Evolutionary conservation across 108 stramenopile genomes (phyloP), one percentile per base, ranked within the genome.

Genomic region (Nitzschia inconspicua): DNA sequence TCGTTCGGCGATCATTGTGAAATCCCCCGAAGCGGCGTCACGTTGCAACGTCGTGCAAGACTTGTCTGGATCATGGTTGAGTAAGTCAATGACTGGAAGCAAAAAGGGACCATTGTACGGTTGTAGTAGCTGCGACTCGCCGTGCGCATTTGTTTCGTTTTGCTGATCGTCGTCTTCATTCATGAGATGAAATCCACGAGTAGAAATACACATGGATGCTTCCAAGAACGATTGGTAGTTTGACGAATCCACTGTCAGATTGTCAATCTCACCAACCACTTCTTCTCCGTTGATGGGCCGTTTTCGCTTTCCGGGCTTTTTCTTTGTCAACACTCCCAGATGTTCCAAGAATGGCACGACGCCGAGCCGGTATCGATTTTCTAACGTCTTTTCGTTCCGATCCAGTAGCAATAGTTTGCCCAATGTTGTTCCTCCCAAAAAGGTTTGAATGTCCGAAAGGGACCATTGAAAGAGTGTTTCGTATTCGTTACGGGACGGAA

Each of bases 11-110:
- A 65, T 35, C 86, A 93, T 89, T 4, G 57, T 37, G 65, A 89
- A 89, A 20, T 56, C 77, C 4, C 69, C 65, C 0, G 48, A 46
- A 14, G 47, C 47, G 10, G 32, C 30, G 31, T 74, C 64, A 37
- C 72, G 39, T 23, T 70, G 77, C 46, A 93, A 44, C 3, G 86
- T 88, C 0, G 92, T 93, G 47, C 72, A 78, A 14, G 70, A 57
- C 19, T 49, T 51, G 2, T 69, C 39, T 2, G 82, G 34, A 66
- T 79, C 57, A 31, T 93, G 91, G 66, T 93, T 93, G 34, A 93
- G 68, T 26, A 93, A 57, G 67, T 93, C 91, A 48, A 93, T 89
- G 40, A 83, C 66, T 0, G 91, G 91, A 3, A 93, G 57, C 16
- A 93, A 64, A 60, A 78, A 89, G 13, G 91, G 91, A 7, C 91